phyloP scores from a whole-genome alignment of 2,329 filamentous ascomycete species.

The Penicillium digitatum region DNA sequence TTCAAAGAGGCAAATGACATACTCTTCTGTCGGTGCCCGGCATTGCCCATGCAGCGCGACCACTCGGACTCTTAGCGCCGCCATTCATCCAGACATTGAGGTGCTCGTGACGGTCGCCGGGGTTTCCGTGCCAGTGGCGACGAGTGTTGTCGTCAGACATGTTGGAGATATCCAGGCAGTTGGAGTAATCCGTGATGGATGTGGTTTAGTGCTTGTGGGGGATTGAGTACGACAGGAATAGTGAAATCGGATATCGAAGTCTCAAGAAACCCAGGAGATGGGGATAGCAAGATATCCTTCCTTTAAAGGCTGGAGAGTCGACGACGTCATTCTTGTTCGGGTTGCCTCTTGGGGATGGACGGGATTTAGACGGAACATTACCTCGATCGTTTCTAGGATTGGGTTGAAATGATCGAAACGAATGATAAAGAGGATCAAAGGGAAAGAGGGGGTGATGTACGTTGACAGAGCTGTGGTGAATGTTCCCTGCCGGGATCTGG shows the following conservation, averaged over 20 bases:
- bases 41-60: constrained; percentile 22
- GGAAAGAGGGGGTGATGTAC: background rate
- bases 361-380: background rate
- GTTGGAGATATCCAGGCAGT: constrained; percentile 10
- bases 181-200: constrained; percentile 4
- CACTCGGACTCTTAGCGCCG: constrained; percentile 25
- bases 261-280: background rate
- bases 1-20: constrained; percentile 13
- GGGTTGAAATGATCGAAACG: background rate
- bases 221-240: background rate
- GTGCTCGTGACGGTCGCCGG: constrained; percentile 36
- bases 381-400: background rate
- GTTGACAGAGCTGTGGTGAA: background rate
- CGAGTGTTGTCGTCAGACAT: constrained; percentile 24
- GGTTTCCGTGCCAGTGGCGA: constrained; percentile 36
- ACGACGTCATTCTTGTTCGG: constrained; percentile 22
- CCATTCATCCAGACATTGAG: constrained; percentile 37
- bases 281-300: background rate
- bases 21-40: constrained; percentile 27
- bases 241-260: background rate
- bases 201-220: background rate
- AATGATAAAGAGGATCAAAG: background rate
- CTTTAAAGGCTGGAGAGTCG: constrained; percentile 12
- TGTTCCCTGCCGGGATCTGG: background rate
- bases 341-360: background rate